Evolutionary conservation across 1,284 basidiomycete genomes (phyloP).

Genomic region (Sparassis latifolia): DNA sequence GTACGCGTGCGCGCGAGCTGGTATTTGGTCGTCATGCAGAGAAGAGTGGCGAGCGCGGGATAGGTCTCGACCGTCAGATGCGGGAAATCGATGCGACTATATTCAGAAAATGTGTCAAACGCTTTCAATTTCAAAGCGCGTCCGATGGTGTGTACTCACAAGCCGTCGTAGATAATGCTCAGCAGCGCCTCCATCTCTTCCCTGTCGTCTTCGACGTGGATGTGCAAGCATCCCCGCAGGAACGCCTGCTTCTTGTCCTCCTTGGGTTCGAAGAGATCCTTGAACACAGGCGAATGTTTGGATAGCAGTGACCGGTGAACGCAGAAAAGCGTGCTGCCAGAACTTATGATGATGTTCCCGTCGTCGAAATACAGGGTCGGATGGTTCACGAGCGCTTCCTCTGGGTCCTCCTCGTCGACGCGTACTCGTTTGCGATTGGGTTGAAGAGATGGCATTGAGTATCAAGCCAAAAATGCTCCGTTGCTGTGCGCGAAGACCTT

Average conservation of each 20-base stretch:
- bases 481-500: too few relatives aligned
- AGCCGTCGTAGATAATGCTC: slow-evolving; percentile 22
- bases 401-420: neutral
- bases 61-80: slow-evolving; percentile 20
- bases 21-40: slow-evolving; percentile 24
- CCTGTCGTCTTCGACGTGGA: slow-evolving; percentile 20
- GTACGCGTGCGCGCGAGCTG: slow-evolving; percentile 17
- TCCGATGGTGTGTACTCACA: slow-evolving; percentile 15
- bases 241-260: slow-evolving; percentile 7
- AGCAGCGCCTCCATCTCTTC: slow-evolving; percentile 23
- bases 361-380: slow-evolving; percentile 25
- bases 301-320: slow-evolving; percentile 22
- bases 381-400: slow-evolving; percentile 9
- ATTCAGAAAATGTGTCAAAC: too few relatives aligned
- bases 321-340: slow-evolving; percentile 19
- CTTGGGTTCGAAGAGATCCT: slow-evolving; percentile 18
- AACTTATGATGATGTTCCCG: slow-evolving; percentile 24
- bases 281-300: slow-evolving; percentile 20
- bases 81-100: slow-evolving; percentile 17
- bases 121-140: too few relatives aligned
- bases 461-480: too few relatives aligned
- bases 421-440: neutral
- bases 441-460: neutral
- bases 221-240: slow-evolving; percentile 20
- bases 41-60: slow-evolving; percentile 15